Evolutionary conservation across 2,329 filamentous ascomycete genomes (phyloP), one percentile per base, ranked within the genome.

Genomic region (Neoarthrinium moseri): DNA sequence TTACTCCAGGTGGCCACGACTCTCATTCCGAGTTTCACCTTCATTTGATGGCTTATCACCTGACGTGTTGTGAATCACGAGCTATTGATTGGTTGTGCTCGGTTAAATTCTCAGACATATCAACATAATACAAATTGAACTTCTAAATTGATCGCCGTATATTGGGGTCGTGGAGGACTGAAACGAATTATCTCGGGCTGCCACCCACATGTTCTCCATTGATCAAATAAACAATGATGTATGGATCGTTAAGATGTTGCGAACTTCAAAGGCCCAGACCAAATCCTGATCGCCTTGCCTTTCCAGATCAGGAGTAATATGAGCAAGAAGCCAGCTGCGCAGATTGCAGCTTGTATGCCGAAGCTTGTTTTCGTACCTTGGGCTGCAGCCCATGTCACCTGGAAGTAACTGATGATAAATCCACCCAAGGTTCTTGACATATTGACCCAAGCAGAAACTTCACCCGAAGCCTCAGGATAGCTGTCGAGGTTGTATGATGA

Each of bases 381-480:
- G 4, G 64, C 61, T 5, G 63, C 51, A 0, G 69, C 73, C 77
- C 77, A 81, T 6, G 60, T 60, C 3, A 78, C 68, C 65, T 78
- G 73, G 48, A 78, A 75, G 52, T 79, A 80, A 20, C 64, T 70
- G 15, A 77, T 65, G 43, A 74, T 68, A 50, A 80, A 80, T 1
- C 76, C 76, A 17, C 74, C 75, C 3, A 70, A 54, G 0, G 73
- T 74, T 2, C 76, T 62, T 2, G 66, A 68, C 43, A 74, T 68
- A 57, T 78, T 78, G 38, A 80, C 59, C 72, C 73, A 77, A 0
- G 73, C 70, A 6, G 70, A 70, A 3, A 78, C 75, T 54, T 79
- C 76, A 4, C 75, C 76, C n/a, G 69, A 71, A 2, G 72, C 75
- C 56, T 79, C 71, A 1, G 77, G 77, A 57, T 80, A 81, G 51